Percentiles rank a stretch among this genome's conserved stretches.
phyloP scores from a whole-genome alignment of 257 asterid species.

The Ajuga chamaepitys region DNA sequence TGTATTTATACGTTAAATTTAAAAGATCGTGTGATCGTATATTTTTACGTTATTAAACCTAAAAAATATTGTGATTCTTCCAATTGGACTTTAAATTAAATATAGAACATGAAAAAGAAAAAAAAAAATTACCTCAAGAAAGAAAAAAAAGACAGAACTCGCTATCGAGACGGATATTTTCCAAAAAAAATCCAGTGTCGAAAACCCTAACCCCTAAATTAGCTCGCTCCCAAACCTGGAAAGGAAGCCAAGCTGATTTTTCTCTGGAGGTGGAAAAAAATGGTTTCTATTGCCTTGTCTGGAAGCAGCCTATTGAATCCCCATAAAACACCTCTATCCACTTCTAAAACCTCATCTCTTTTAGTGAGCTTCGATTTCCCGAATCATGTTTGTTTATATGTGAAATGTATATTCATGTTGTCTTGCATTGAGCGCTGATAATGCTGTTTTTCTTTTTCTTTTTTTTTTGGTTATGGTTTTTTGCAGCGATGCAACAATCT shows the following conservation, averaged over 20 bases:
- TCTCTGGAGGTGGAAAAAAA: slow-evolving; percentile 14
- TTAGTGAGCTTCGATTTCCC: slow-evolving; percentile 26
- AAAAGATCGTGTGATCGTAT: no score
- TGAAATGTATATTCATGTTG: background rate
- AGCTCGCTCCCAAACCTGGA: background rate
- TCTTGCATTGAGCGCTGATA: background rate
- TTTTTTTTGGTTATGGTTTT: no score
- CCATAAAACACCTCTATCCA: slow-evolving; percentile 11
- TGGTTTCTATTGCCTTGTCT: slow-evolving; percentile 46
- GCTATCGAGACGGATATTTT: background rate
- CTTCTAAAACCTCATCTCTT: slow-evolving; percentile 9
- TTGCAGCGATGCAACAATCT: slow-evolving; percentile 52
- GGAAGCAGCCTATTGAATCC: slow-evolving; percentile 28
- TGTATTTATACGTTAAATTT: no score
- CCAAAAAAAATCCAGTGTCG: background rate
- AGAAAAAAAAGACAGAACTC: background rate
- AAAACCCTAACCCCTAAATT: slow-evolving; percentile 26
- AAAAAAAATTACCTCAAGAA: no score
- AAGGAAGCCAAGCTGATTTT: background rate
- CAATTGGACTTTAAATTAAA: no score
- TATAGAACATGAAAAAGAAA: no score
- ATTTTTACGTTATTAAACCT: no score
- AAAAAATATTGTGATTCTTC: no score
- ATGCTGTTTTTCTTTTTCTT: no score
- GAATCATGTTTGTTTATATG: background rate